Percentiles rank a stretch among this genome's conserved stretches.
phyloP scores from a whole-genome alignment of 2,329 filamentous ascomycete species.

The Penicillium sp. region DNA sequence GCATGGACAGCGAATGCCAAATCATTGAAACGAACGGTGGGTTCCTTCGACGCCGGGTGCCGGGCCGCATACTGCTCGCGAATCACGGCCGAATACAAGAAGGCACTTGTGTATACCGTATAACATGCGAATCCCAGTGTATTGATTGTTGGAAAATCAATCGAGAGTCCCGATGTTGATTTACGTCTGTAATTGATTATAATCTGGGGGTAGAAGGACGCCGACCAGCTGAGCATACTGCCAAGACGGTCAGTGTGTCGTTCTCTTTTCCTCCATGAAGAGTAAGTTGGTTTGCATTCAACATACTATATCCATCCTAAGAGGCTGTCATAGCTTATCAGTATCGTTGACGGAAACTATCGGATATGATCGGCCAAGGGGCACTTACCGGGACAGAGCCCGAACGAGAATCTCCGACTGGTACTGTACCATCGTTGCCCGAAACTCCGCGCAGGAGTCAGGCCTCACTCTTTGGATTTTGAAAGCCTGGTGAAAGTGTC shows the following conservation, averaged over 20 bases:
- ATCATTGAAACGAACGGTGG: conserved; percentile 87
- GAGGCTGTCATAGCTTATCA: conserved; percentile 46
- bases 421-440: conserved; percentile 12
- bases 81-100: conserved; percentile 75
- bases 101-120: conserved; percentile 65
- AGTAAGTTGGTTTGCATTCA: neutral
- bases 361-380: neutral
- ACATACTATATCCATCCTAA: conserved; percentile 69
- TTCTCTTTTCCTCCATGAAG: neutral
- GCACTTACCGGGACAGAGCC: conserved; percentile 41
- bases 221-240: conserved; percentile 68
- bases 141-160: conserved; percentile 76
- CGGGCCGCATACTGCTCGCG: conserved; percentile 78
- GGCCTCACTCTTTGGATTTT: neutral
- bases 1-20: conserved; percentile 82
- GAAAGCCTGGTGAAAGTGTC: neutral
- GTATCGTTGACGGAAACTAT: conserved; percentile 3
- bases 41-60: conserved; percentile 66
- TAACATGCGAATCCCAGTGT: conserved; percentile 64
- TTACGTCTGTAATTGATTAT: conserved; percentile 71
- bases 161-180: conserved; percentile 75
- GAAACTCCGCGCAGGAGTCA: neutral
- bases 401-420: conserved; percentile 36
- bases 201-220: conserved; percentile 89
- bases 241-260: neutral